Evolutionary conservation across 495 filamentous ascomycete species (phyloP), one percentile per base, ranked within the genome.

Genomic region (Friedmanniomyces endolithicus): DNA sequence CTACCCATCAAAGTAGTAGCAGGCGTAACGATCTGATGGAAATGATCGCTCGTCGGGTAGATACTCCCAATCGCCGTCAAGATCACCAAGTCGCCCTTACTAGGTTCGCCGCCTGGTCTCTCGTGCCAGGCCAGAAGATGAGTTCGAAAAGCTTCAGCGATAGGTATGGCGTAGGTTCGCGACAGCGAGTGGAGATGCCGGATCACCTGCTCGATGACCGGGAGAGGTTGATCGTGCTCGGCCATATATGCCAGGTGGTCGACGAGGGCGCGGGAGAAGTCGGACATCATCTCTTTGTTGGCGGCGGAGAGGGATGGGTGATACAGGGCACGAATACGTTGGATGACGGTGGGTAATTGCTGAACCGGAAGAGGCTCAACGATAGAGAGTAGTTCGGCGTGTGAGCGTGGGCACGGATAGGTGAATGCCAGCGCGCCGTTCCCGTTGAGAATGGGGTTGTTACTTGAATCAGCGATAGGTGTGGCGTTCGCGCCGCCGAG

Each of bases 1-100:
- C 86, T 78, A 27, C 79, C 77, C 66, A 97, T 85, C 48, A 76
- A 78, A 7, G 96, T 77, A 64, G 86, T 84, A 1, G 90, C 86
- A 0, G 92, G 92, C 4, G 92, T 97, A 46, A 85, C 81, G 16
- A 97, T 85, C 52, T 88, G 84, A 60, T 97, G 92, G 68, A 96
- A 97, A 67, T 95, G 88, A 70, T 99, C 92, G 0, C 87, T 94
- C 0, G 94, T 95, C 6, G 94, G 88, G 66, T 94, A 99, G 55
- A 90, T 85, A 8, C 82, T 80, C 27, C 80, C 80, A 59, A 96
- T 78, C 0, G 88, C 88, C 0, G 87, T 90, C 37, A 99, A 70
- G 24, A 94, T 66, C 11, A 89, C 67, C 22, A 97, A 74, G 64
- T 97, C 89, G 2, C 87, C 85, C 3, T n/a, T 22, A 24, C 17